Percentiles rank a stretch among this genome's conserved stretches.
Conservation (phyloP, 768 basidiomycete species). For the Lepiota subincarnata region DNA sequence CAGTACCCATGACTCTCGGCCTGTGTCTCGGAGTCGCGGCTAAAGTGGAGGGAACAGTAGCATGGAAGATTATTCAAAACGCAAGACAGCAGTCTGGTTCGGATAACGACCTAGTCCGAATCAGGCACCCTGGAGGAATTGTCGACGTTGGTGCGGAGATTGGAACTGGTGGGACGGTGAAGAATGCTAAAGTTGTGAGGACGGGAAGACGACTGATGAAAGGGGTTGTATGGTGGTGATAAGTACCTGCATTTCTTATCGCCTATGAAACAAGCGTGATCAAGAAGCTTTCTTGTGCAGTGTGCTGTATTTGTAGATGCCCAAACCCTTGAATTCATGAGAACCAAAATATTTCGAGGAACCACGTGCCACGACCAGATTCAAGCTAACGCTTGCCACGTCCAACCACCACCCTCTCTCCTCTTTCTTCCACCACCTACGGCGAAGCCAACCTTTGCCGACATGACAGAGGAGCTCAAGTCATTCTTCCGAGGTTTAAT, state of each 20-base stretch:
- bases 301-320: neutral
- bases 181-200: slow-evolving; percentile 58
- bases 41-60: slow-evolving; percentile 48
- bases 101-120: slow-evolving; percentile 34
- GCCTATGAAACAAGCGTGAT: neutral
- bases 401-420: slow-evolving; percentile 7
- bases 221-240: slow-evolving; percentile 63
- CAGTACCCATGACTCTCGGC: slow-evolving; percentile 71
- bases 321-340: slow-evolving; percentile 20
- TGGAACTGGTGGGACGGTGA: slow-evolving; percentile 38
- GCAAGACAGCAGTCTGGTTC: slow-evolving; percentile 17
- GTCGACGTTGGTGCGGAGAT: slow-evolving; percentile 66
- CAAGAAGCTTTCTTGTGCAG: neutral
- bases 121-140: slow-evolving; percentile 62
- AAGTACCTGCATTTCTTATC: neutral
- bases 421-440: slow-evolving; percentile 8
- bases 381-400: neutral
- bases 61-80: slow-evolving; percentile 44
- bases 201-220: slow-evolving; percentile 72
- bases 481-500: slow-evolving; percentile 10
- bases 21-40: slow-evolving; percentile 66
- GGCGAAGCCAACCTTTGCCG: neutral
- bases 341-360: slow-evolving; percentile 7
- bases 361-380: slow-evolving; percentile 14
- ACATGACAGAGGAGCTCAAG: neutral